phyloP scores from a whole-genome alignment of 805 yeast species.

The Myxozyma kluyveri region DNA sequence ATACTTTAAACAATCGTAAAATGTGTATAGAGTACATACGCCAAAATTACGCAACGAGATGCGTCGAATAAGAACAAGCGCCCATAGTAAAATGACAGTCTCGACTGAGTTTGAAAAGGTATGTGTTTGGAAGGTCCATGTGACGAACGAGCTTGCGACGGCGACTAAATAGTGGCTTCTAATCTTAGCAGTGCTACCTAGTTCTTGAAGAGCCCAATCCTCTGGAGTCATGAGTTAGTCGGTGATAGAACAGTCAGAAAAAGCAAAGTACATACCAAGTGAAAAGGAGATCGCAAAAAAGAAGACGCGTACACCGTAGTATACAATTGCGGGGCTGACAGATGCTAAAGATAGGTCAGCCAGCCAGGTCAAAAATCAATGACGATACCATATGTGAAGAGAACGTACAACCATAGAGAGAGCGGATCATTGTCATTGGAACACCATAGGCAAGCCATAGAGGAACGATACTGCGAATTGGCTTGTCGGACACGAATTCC shows the following conservation, averaged over 20 bases:
- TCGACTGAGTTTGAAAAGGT: slow-evolving; percentile 88
- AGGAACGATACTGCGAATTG: slow-evolving; percentile 72
- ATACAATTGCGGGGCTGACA: slow-evolving; percentile 22
- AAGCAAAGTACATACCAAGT: slow-evolving; percentile 15
- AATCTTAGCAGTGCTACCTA: slow-evolving; percentile 24
- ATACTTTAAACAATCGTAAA: background rate
- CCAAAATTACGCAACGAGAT: slow-evolving; percentile 21
- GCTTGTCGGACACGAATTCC: slow-evolving; percentile 64
- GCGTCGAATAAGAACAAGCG: slow-evolving; percentile 48
- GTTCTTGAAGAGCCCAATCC: slow-evolving; percentile 30
- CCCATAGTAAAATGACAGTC: slow-evolving; percentile 48
- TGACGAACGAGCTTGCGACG: slow-evolving; percentile 60
- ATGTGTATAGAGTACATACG: slow-evolving; percentile 1
- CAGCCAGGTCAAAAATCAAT: background rate
- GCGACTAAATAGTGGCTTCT: slow-evolving; percentile 38
- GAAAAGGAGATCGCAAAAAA: slow-evolving; percentile 23
- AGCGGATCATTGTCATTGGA: slow-evolving; percentile 49
- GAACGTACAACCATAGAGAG: slow-evolving; percentile 22
- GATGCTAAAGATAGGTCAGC: background rate
- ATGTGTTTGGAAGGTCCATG: slow-evolving; percentile 78
- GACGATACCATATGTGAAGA: background rate
- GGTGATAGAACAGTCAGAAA: background rate
- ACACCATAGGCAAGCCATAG: slow-evolving; percentile 62
- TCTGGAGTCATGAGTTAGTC: slow-evolving; percentile 9
- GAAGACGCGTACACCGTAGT: slow-evolving; percentile 24